Evolutionary conservation across 768 basidiomycete species (phyloP).

Genomic region (Russula emetica): DNA sequence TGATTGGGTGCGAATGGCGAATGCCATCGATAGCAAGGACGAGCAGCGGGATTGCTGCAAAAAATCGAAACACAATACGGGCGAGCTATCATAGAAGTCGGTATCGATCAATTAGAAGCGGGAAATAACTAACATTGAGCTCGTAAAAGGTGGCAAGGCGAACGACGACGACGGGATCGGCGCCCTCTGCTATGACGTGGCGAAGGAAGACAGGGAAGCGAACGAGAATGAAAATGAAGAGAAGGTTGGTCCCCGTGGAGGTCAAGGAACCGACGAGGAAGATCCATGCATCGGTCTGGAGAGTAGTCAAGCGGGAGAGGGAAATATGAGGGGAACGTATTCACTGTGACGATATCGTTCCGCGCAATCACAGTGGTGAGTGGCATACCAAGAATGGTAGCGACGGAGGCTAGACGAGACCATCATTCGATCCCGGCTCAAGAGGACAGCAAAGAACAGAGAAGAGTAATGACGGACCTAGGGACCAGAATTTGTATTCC

Average conservation of each 20-base stretch:
- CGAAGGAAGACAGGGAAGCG: slow-evolving; percentile 68
- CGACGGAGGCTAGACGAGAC: slow-evolving; percentile 48
- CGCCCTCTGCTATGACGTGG: slow-evolving; percentile 68
- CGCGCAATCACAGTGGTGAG: slow-evolving; percentile 59
- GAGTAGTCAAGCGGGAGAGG: neutral
- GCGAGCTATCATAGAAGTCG: slow-evolving; percentile 43
- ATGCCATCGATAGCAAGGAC: slow-evolving; percentile 64
- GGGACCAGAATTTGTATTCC: slow-evolving; percentile 71
- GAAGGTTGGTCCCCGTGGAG: slow-evolving; percentile 61
- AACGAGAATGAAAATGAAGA: slow-evolving; percentile 66
- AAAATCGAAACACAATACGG: slow-evolving; percentile 70
- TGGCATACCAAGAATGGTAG: slow-evolving; percentile 69
- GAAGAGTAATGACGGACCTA: slow-evolving; percentile 43
- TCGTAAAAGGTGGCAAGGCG: slow-evolving; percentile 71
- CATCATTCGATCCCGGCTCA: neutral
- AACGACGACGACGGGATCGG: slow-evolving; percentile 68
- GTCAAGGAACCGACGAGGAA: slow-evolving; percentile 66
- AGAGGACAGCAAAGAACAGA: neutral
- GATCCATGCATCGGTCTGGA: slow-evolving; percentile 68
- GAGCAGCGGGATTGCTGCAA: slow-evolving; percentile 67
- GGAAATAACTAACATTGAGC: slow-evolving; percentile 55
- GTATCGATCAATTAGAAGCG: neutral
- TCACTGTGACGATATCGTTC: slow-evolving; percentile 54
- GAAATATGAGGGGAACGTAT: slow-evolving; percentile 6
- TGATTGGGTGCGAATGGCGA: slow-evolving; percentile 45